Evolutionary conservation across 2,329 filamentous ascomycete genomes (phyloP).

Genomic region (Pseudogymnoascus sp.): DNA sequence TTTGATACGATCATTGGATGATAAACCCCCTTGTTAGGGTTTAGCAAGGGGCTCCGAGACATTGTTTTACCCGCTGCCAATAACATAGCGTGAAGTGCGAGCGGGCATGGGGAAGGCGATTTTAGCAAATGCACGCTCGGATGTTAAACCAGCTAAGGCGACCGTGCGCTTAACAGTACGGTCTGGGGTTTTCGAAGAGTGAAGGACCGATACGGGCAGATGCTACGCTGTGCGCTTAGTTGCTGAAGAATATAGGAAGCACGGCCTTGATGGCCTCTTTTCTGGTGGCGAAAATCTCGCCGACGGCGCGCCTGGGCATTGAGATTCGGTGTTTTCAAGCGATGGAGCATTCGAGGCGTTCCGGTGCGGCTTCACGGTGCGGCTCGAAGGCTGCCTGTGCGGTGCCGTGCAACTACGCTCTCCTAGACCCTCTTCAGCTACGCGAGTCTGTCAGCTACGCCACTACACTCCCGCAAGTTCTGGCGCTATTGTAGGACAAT

Average conservation of each 20-base stretch:
- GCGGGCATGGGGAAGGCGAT: neutral
- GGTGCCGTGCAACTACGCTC: neutral
- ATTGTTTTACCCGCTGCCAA: neutral
- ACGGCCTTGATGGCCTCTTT: neutral
- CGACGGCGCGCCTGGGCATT: neutral
- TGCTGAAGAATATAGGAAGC: neutral
- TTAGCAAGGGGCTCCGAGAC: neutral
- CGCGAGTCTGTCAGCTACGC: too few relatives aligned
- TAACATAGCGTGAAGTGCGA: neutral
- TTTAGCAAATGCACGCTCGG: neutral
- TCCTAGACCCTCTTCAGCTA: neutral
- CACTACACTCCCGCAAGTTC: neutral
- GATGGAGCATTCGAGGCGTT: constrained; percentile 2
- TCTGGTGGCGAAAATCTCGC: neutral
- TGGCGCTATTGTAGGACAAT: neutral
- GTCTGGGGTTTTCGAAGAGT: neutral
- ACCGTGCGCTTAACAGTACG: neutral
- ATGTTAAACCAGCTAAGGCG: neutral
- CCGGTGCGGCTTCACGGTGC: neutral
- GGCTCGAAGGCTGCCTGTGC: neutral
- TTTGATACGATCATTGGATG: neutral
- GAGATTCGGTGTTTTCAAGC: neutral
- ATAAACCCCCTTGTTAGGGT: neutral
- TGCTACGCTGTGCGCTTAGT: neutral
- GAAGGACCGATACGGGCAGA: neutral